Evolutionary conservation across 176 grass and related monocot genomes (phyloP), one percentile per base, ranked within the genome.

Genomic region (Triticum turgidum): DNA sequence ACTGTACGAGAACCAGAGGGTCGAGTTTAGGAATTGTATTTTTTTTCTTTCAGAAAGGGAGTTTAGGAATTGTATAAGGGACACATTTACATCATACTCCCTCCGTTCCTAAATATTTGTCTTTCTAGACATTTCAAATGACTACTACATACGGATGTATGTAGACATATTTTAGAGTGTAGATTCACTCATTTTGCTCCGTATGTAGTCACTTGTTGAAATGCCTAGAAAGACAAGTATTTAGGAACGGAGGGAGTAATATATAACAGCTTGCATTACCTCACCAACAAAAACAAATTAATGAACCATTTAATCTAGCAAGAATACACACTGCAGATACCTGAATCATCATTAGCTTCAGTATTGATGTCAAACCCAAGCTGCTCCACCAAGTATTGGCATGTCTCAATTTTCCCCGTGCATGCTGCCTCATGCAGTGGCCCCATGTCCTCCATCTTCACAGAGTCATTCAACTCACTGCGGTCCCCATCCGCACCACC

Each of bases 341-440:
- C 79, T 17, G n/a, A 67, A 58, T 68, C 70, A 33, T 14, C 61
- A 8, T 7, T 65, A 44, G 21, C 61, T 68, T 49, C 45, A 66
- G n/a, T 27, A 77, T 87, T 22, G n/a, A 82, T 3, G 20, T 87
- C 79, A 59, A 82, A 87, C 45, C 63, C 63, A 39, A 76, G 61
- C 15, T 82, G 56, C 79, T 87, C 86, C 71, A 82, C 86, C 85
- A 87, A 82, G 70, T 87, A 82, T 34, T 30, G 82, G 79, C 42
- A 58, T 41, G 79, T 65, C 3, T 87, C 70, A 22, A 87, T 27
- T n/a, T 66, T 75, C 25, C 69, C 86, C 1, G 63, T 65, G 42
- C 62, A 58, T 67, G 86, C 58, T 87, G 79, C 86, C 58, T 62
- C 61, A 42, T 82, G 70, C 6, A 82, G 70, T 58, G 79, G 77